Base-by-base conservation (phyloP, 2,329 filamentous ascomycete species). In the Calycina herbarum region DNA sequence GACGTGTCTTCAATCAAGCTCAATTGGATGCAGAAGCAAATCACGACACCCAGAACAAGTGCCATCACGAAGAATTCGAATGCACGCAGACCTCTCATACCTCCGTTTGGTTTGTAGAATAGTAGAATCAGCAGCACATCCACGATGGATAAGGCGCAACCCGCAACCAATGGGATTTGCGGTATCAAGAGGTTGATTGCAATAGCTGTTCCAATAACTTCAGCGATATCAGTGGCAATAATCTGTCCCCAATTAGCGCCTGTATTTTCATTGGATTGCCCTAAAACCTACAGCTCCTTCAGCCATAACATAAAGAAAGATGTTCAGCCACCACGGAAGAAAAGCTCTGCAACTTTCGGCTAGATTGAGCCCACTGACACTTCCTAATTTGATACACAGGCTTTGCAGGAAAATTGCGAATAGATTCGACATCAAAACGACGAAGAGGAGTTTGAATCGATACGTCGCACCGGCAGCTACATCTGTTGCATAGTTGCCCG, bases 21-120 rank as follows among this genome's bases (percentile, higher is more conserved):
- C 48, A 92, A 79, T 73, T 91, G 87, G 54, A 90, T 87, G 74
- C 86, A 89, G 75, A 91, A 91, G 77, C 89, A 91, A 38, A 90
- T 75, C 1, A 89, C 86, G 1, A 91, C 89, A 13, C 84, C 88
- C n/a, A 91, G 71, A 11, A 92, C 89, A 2, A 91, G 77, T 1
- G 83, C 75, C 64, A 83, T 81, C 29, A 91, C 87, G 69, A 89
- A 87, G 62, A 82, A 77, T 75, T 91, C 89, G 67, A 91, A 91
- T n/a, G 82, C 70, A 20, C 87, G 82, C 8, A 89, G 77, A 1
- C 85, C 84, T 54, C 79, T 82, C 81, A 90, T 86, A 2, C 82
- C 79, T 1, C 85, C 73, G 68, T 83, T 80, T 0, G 87, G 86
- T 1, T 81, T 80, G 74, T 91, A 91, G 74, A 91, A 90, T 65